phyloP scores from a whole-genome alignment of 1,139 yeast genomes.

The Geotrichum citri-aurantii region DNA sequence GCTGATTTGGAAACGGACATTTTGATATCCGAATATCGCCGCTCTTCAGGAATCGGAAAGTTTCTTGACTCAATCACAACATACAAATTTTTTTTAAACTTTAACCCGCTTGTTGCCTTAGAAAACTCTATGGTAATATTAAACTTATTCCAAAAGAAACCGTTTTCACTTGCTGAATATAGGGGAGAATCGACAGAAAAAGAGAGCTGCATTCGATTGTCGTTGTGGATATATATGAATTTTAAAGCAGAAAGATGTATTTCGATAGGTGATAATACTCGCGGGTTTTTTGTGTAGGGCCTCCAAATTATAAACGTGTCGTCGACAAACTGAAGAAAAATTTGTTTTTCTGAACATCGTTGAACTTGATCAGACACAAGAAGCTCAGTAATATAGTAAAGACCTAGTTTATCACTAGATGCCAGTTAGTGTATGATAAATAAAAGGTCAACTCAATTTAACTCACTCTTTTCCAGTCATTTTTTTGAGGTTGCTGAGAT shows the following conservation, averaged over 20 bases:
- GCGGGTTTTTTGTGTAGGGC: constrained; percentile 4
- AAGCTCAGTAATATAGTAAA: constrained; percentile 5
- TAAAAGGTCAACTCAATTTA: neutral
- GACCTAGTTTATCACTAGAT: neutral
- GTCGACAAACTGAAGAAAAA: constrained; percentile 13
- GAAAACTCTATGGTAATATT: constrained; percentile 9
- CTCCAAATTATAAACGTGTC: constrained; percentile 15
- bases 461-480: constrained; percentile 6
- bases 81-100: neutral
- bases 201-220: constrained; percentile 5
- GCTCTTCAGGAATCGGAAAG: constrained; percentile 12
- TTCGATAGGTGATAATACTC: constrained; percentile 8
- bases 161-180: constrained; percentile 10
- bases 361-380: constrained; percentile 7
- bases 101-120: neutral
- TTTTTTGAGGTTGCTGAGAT: neutral
- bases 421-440: neutral
- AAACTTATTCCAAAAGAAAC: constrained; percentile 3
- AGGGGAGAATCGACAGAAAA: constrained; percentile 12
- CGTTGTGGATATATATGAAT: neutral
- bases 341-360: constrained; percentile 4
- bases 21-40: constrained; percentile 6
- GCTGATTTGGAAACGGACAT: constrained; percentile 11
- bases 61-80: constrained; percentile 7
- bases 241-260: constrained; percentile 12